Base-by-base conservation (phyloP, 78 protist genomes). In the Polysphondylium violaceum region DNA sequence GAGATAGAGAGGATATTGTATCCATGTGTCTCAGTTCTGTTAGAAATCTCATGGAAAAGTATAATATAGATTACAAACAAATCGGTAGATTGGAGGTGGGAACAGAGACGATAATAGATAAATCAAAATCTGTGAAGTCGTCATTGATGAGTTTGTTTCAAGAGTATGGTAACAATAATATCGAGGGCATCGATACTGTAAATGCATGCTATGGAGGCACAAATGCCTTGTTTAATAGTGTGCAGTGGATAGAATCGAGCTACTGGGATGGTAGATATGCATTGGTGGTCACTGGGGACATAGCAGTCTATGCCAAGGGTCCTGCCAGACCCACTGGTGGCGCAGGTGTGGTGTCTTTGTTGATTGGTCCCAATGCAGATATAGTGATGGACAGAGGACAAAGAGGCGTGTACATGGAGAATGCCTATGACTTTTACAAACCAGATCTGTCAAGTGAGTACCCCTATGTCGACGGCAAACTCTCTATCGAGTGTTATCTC, bases 181-280 rank as follows among this genome's bases (percentile, higher is more conserved):
- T 83, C 0, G 91, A 83, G 14, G 96, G 98, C 55, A 71, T 96
- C 1, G 97, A 97, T 71, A 86, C 93, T 35, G 94, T 79, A 74
- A 97, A 97, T 74, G 99, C 99, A 21, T 98, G 99, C 90, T 98
- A 98, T 72, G 99, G 99, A 43, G 99, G 99, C 33, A 98, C 99
- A 11, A 78, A 88, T 21, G 98, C 99, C 2, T 86, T 98, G 29
- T 88, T 97, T 76, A 95, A 97, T 91, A 6, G 98, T 12, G 55
- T 93, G 58, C 94, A 81, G 47, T 98, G 99, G 99, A 74, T 97
- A 21, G 98, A 98, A 87, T 68, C 94, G 36, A 29, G 79, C 16
- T 71, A 95, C 29, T 98, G 98, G 98, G 99, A 97, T 91, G 99
- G 99, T n/a, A 95, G 99, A 17, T 92, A 83, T 23, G 99, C 97